Conservation (phyloP, 1,139 yeast species). For the Fermentozyma sake region DNA sequence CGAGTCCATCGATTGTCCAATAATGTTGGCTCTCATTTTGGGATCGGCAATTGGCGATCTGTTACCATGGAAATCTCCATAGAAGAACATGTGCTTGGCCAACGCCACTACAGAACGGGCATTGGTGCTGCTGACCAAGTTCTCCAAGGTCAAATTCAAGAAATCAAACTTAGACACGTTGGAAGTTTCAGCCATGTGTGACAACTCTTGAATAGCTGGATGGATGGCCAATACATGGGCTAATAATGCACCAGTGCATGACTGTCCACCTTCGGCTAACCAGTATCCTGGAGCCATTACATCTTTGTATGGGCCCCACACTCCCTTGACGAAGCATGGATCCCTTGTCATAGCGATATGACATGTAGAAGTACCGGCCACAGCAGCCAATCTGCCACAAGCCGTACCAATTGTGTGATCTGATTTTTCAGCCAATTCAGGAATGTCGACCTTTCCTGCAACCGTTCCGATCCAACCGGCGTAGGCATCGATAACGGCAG, state of each 20-base stretch:
- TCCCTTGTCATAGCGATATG: conserved; percentile 85
- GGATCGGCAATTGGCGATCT: conserved; percentile 96
- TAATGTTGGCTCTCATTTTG: conserved; percentile 85
- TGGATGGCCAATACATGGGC: conserved; percentile 89
- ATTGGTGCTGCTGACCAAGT: conserved; percentile 49
- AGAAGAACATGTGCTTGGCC: conserved; percentile 82
- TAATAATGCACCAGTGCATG: conserved; percentile 90
- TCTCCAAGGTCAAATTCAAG: conserved; percentile 69
- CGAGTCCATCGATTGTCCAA: conserved; percentile 89
- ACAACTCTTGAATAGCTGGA: conserved; percentile 76
- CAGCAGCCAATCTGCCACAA: conserved; percentile 89
- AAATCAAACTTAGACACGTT: conserved; percentile 77
- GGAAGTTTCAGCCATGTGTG: conserved; percentile 57
- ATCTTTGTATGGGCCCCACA: conserved; percentile 98
- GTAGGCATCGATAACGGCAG: conserved; percentile 96
- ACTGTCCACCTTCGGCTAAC: conserved; percentile 99
- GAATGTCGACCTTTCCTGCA: conserved; percentile 72
- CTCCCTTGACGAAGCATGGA: conserved; percentile 90
- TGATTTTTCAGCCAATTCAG: conserved; percentile 38
- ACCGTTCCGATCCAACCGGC: conserved; percentile 99
- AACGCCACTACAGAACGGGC: conserved; percentile 73
- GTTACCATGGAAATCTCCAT: conserved; percentile 96
- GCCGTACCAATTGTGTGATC: conserved; percentile 49
- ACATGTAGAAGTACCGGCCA: conserved; percentile 97
- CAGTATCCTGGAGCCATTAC: conserved; percentile 84